Base-by-base conservation (phyloP, 805 yeast species). In the Teunomyces funiuensis region DNA sequence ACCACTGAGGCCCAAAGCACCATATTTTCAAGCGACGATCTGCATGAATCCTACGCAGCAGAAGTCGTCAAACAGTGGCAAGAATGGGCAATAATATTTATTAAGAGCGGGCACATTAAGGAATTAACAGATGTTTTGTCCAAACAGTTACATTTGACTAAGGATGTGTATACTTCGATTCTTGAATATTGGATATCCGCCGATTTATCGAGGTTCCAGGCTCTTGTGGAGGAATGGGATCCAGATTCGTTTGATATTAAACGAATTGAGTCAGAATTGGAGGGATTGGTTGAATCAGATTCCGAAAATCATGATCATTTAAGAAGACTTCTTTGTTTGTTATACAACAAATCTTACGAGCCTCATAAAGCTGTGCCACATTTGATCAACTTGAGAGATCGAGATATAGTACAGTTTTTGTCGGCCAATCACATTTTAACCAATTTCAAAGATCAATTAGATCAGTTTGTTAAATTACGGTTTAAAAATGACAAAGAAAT, bases 341-440 rank as follows among this genome's bases (percentile, higher is more conserved):
- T 88, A 7, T 83, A 83, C 51, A 63, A 83, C 8, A 70, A 73
- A 38, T 63, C 79, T 0, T 74, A 76, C 23, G 83, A 82, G 31
- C 84, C 84, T 2, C 64, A 66, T 2, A 69, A 71, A 25, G 90
- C 96, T 2, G 79, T 85, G 6, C 71, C 71, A 0, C 89, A 84
- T 54, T 66, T 87, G 49, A 69, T 87, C 10, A 58, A 58, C 13
- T 60, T 84, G 19, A 68, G 74, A 46, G 89, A 85, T 55, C 55
- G 69, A 0, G 52, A 73, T 11, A 74, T 82, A 0, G 56, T 90
- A 33, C 70, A 74, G 28, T 76, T 88, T 41, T 65, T 89, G 37
- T 67, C 81, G 8, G 66, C 73, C 27, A 73, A 83, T 54, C 91
- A 88, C 52, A 61, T 91, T 22, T 60, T 90, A 30, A 60, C 73